A percentile compares a stretch with the other conserved stretches of the same genome.
Conservation (phyloP, 2,329 filamentous ascomycete genomes). For the Alternaria sp. region DNA sequence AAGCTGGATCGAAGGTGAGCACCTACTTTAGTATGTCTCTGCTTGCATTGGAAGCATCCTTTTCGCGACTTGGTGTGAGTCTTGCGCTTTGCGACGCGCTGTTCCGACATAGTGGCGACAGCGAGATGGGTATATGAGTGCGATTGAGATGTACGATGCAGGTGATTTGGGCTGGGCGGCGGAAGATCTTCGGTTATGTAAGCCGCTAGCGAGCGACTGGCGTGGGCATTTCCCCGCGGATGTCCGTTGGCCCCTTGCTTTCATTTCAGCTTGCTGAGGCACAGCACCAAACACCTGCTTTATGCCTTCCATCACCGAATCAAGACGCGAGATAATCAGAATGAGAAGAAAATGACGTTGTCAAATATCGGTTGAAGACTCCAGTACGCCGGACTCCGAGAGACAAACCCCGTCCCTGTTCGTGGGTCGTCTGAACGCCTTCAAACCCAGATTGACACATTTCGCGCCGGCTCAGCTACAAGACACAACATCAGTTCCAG, state of each 20-base stretch:
- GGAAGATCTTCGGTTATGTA: slow-evolving; percentile 11
- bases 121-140: background rate
- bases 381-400: background rate
- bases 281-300: background rate
- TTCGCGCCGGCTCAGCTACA: background rate
- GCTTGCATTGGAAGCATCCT: slow-evolving; percentile 42
- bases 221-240: background rate
- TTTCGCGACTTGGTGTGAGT: slow-evolving; percentile 41
- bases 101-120: slow-evolving; percentile 19
- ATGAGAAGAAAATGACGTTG: background rate
- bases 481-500: slow-evolving; percentile 27
- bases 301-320: background rate
- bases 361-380: background rate
- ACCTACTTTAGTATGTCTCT: slow-evolving; percentile 41
- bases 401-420: background rate
- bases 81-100: slow-evolving; percentile 36
- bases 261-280: background rate
- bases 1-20: background rate
- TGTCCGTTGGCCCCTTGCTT: background rate
- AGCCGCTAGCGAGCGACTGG: slow-evolving; percentile 2
- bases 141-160: background rate
- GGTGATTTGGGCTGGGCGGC: background rate
- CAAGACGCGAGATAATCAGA: background rate
- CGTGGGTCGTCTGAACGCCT: background rate
- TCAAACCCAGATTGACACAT: background rate